phyloP scores from a whole-genome alignment of 306 rosid species.

The Lupinus albus region DNA sequence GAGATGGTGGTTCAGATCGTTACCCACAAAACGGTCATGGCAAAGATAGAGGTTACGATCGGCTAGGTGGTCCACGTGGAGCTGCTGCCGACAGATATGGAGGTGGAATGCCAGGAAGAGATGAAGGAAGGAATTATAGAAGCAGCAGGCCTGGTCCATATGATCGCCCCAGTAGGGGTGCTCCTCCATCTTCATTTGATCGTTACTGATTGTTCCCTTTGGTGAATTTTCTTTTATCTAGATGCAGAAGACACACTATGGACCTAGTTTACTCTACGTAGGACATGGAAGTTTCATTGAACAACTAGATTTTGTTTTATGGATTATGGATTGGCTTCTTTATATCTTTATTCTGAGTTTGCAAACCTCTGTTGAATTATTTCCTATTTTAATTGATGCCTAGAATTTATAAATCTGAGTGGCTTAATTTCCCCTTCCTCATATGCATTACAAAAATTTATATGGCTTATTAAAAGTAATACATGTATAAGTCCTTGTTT shows the following conservation, averaged over 20 bases:
- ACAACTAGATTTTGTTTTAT: constrained; percentile 35
- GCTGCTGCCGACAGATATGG: constrained; percentile 61
- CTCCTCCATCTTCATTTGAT: constrained; percentile 74
- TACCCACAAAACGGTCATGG: constrained; percentile 80
- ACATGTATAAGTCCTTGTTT: not conserved
- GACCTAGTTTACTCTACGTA: constrained; percentile 22
- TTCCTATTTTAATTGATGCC: not conserved
- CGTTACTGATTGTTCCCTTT: constrained; percentile 56
- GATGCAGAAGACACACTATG: constrained; percentile 36
- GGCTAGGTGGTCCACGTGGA: constrained; percentile 66
- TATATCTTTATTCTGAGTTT: constrained; percentile 5
- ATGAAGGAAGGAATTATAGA: constrained; percentile 75
- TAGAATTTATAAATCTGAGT: not conserved
- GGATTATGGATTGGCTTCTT: constrained; percentile 32
- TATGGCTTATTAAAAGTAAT: too few relatives aligned
- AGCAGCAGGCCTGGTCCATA: constrained; percentile 80
- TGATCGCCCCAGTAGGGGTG: constrained; percentile 70
- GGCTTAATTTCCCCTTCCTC: not conserved
- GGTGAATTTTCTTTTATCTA: constrained; percentile 16
- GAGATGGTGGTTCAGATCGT: constrained; percentile 68
- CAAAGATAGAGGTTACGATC: constrained; percentile 78
- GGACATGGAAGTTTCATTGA: constrained; percentile 35
- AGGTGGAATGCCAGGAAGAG: constrained; percentile 63
- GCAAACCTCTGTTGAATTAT: constrained; percentile 1
- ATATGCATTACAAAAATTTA: not conserved